Percentiles rank a stretch among this genome's conserved stretches.
These are phyloP conservation scores for Phytopythium kandeliae DNA, from an alignment of 352 stramenopile genomes.

Conservation along the genomic window DNA sequence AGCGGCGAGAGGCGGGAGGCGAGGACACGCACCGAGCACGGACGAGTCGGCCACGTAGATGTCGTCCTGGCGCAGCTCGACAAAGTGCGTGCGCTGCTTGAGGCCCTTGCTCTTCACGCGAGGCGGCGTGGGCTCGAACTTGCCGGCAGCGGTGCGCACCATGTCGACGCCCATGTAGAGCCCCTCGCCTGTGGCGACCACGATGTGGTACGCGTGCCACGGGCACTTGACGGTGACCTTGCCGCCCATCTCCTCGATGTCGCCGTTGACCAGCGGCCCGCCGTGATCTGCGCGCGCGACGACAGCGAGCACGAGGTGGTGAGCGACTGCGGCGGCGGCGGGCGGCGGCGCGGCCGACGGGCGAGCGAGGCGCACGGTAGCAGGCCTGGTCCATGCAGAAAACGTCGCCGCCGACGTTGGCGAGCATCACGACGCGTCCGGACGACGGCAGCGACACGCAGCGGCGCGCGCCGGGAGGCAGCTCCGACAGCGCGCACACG, in stretches of 20 bases:
- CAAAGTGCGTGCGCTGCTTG: constrained; percentile 81
- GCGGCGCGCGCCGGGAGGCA: constrained; percentile 44
- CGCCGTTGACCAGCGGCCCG: constrained; percentile 66
- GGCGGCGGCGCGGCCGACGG: no score
- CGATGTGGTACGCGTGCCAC: constrained; percentile 85
- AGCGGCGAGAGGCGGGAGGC: not conserved
- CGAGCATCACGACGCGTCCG: constrained; percentile 65
- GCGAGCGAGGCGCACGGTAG: constrained; percentile 77
- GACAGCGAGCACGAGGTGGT: not conserved
- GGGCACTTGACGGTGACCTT: constrained; percentile 79
- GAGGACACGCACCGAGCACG: constrained; percentile 10
- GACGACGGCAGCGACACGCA: constrained; percentile 58
- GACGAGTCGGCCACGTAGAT: constrained; percentile 80
- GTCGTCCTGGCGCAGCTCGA: constrained; percentile 54
- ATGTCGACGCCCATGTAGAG: constrained; percentile 84
- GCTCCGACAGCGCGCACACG: constrained; percentile 56
- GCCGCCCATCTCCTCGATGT: constrained; percentile 81
- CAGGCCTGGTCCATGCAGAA: constrained; percentile 86
- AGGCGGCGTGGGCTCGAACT: constrained; percentile 41
- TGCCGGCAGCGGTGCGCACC: constrained; percentile 38
- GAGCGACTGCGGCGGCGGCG: not conserved
- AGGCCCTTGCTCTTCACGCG: constrained; percentile 78
- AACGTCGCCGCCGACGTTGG: constrained; percentile 52
- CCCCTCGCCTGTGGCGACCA: constrained; percentile 70
- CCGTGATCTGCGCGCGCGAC: constrained; percentile 51